Base-by-base conservation (phyloP, 2,329 filamentous ascomycete genomes). In the Colletotrichum neosansevieriae region DNA sequence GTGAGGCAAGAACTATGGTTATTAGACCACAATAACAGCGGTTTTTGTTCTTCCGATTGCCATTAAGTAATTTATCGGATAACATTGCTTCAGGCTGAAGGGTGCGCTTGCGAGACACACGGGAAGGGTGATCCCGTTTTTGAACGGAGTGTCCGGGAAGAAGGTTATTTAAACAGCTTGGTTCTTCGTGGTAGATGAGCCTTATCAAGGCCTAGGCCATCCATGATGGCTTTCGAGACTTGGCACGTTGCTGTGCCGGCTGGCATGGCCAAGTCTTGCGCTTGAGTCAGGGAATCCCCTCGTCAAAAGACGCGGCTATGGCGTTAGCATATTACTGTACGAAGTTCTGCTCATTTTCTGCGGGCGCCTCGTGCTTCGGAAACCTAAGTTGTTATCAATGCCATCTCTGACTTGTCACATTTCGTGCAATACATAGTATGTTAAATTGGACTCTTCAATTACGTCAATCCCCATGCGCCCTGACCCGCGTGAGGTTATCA, bases 231-330 rank as follows among this genome's bases (percentile, higher is more conserved):
- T 32, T 38, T 38, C 44, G 24, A 10, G 49, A 53, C 49, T 61
- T 50, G 58, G 49, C 58, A 21, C 21, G 60, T 29, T 45, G 38
- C 17, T 32, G 17, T 36, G n/a, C 32, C 57, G 57, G 32, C 44
- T 58, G 5, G 38, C 36, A 38, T 12, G 36, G 36, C 36, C 15
- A 38, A 15, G 3, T 36, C 32, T 44, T 34, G 44, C 45, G 60
- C 61, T 49, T 64, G 65, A 64, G 51, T 67, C 65, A 58, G 53
- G 60, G 50, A 47, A 44, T 56, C 17, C 53, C 56, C 59, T 47
- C 38, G 19, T 49, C 40, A 21, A 34, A 10, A 15, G 34, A 15
- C 51, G 45, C 53, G 38, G 60, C 47, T 64, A 21, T 53, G 45
- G 32, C 60, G 53, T 57, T 58, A 47, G 38, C n/a, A 45, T 32